phyloP scores from a whole-genome alignment of 306 rosid species.

The Castanea sativa region DNA sequence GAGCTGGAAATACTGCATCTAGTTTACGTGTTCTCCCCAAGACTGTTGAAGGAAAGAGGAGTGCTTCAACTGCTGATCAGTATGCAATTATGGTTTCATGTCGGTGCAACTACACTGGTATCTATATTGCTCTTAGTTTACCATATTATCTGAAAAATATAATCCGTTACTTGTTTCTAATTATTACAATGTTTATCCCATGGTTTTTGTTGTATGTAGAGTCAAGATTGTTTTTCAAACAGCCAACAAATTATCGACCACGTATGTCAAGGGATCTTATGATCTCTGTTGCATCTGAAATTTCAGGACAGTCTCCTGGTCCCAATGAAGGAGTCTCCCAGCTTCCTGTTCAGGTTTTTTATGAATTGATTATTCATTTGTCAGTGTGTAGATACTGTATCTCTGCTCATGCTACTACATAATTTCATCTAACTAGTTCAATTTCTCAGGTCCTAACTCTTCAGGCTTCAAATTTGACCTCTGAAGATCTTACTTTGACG shows the following conservation, averaged over 20 bases:
- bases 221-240: slow-evolving; percentile 84
- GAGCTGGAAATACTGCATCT: slow-evolving; percentile 44
- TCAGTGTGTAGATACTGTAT: neutral
- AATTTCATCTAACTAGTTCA: slow-evolving; percentile 28
- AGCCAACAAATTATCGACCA: slow-evolving; percentile 84
- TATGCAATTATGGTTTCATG: slow-evolving; percentile 92
- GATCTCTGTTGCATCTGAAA: slow-evolving; percentile 75
- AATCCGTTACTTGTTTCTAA: slow-evolving; percentile 20
- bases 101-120: slow-evolving; percentile 90
- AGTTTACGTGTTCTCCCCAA: slow-evolving; percentile 41
- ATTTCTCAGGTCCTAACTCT: slow-evolving; percentile 84
- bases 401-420: slow-evolving; percentile 3
- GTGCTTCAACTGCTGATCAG: slow-evolving; percentile 44
- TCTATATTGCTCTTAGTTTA: slow-evolving; percentile 9
- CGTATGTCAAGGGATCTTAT: slow-evolving; percentile 73
- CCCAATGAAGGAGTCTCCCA: slow-evolving; percentile 47
- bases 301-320: slow-evolving; percentile 49
- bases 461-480: slow-evolving; percentile 92
- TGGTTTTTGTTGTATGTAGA: slow-evolving; percentile 39
- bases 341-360: slow-evolving; percentile 79
- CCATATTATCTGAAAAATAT: slow-evolving; percentile 15
- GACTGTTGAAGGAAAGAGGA: slow-evolving; percentile 45
- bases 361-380: slow-evolving; percentile 6
- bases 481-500: slow-evolving; percentile 82
- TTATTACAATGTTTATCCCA: slow-evolving; percentile 1